Evolutionary conservation across 495 filamentous ascomycete species (phyloP).

Genomic region (Niebla homalea): DNA sequence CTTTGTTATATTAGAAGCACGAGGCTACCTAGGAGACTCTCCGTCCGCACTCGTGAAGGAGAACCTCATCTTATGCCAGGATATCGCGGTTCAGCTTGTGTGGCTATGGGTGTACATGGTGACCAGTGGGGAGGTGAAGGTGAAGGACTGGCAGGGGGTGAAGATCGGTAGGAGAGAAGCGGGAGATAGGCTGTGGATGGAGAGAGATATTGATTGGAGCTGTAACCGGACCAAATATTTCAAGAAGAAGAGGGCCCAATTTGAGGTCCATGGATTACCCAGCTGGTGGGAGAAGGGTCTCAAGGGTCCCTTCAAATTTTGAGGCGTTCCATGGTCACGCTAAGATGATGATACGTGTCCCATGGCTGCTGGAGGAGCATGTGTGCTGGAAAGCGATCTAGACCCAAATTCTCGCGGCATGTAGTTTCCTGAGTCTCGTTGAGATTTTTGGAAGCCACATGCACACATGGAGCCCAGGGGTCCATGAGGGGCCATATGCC

Average conservation of each 20-base stretch:
- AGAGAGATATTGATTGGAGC: conserved; percentile 7
- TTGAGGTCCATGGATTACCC: conserved; percentile 9
- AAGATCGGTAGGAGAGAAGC: conserved; percentile 3
- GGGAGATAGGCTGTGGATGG: conserved; percentile 7
- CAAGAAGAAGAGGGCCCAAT: conserved; percentile 9
- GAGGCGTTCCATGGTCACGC: background rate
- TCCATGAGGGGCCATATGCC: background rate
- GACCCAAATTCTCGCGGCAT: too few relatives aligned
- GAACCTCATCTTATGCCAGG: background rate
- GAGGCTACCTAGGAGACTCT: background rate
- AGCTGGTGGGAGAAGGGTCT: conserved; percentile 11
- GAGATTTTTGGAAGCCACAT: too few relatives aligned
- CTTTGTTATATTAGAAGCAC: conserved; percentile 3
- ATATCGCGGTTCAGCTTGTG: conserved; percentile 1
- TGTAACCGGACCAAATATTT: conserved; percentile 3
- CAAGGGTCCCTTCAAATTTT: background rate
- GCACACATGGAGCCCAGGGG: background rate
- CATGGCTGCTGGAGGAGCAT: too few relatives aligned
- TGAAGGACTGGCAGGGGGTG: conserved; percentile 5
- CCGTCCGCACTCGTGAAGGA: background rate
- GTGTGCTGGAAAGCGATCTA: too few relatives aligned
- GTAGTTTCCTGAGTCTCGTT: too few relatives aligned
- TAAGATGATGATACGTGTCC: background rate
- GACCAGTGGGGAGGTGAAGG: conserved; percentile 5
- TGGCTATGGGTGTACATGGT: conserved; percentile 8